Conservation (phyloP, 176 grass and related monocot species). For the Ampelocalamus luodianensis region DNA sequence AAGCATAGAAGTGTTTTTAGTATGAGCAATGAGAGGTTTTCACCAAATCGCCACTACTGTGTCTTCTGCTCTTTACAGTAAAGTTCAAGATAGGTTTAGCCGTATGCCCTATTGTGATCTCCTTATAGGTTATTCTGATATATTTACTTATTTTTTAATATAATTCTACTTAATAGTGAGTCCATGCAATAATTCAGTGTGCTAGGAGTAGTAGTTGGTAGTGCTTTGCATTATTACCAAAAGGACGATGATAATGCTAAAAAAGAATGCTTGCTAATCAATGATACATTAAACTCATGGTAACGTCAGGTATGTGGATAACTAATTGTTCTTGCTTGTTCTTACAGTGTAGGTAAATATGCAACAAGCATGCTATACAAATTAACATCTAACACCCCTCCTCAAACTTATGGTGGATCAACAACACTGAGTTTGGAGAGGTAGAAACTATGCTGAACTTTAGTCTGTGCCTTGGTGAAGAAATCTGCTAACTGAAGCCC, state of each 20-base stretch:
- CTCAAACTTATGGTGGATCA: too few species aligned
- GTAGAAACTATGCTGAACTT: too few species aligned
- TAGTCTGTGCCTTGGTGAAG: too few species aligned
- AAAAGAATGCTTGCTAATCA: not conserved
- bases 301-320: slow-evolving; percentile 1
- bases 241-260: not conserved
- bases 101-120: not conserved
- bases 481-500: too few species aligned
- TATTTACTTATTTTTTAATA: slow-evolving; percentile 25
- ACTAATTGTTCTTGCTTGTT: not conserved
- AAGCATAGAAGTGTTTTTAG: slow-evolving; percentile 2
- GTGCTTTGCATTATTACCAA: not conserved
- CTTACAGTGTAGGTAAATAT: too few species aligned
- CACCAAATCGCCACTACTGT: not conserved
- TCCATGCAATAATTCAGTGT: slow-evolving; percentile 8
- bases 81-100: not conserved
- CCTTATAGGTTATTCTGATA: slow-evolving; percentile 7
- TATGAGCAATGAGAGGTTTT: not conserved
- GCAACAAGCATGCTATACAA: too few species aligned
- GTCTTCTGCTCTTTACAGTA: slow-evolving; percentile 11
- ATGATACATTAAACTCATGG: not conserved
- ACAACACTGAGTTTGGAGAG: too few species aligned
- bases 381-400: too few species aligned
- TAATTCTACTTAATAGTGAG: slow-evolving; percentile 32
- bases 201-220: not conserved